Conservation (phyloP, 257 asterid species). For the Scutellaria baicalensis region DNA sequence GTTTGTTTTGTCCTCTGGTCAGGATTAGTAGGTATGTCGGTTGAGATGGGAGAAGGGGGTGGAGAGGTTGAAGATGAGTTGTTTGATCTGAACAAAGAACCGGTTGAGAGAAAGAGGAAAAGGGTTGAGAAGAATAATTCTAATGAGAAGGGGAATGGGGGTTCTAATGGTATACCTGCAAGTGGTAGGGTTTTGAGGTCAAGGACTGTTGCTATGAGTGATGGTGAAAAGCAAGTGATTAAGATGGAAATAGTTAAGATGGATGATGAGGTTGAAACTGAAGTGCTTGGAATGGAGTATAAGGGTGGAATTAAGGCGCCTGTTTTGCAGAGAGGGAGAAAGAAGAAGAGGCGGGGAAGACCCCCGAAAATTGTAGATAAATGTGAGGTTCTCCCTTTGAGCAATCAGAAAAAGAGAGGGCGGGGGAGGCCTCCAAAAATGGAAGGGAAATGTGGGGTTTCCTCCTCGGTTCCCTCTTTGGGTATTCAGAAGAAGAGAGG, state of each 20-base stretch:
- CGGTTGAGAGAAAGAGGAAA: slow-evolving; percentile 40
- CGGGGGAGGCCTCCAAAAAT: slow-evolving; percentile 34
- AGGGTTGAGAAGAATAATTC: slow-evolving; percentile 25
- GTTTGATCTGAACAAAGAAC: slow-evolving; percentile 52
- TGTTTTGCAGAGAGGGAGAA: background rate
- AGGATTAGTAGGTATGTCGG: slow-evolving; percentile 16
- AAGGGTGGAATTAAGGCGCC: slow-evolving; percentile 14
- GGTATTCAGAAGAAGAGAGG: slow-evolving; percentile 1
- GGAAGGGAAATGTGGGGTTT: slow-evolving; percentile 9
- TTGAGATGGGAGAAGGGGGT: slow-evolving; percentile 21
- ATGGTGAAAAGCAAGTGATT: slow-evolving; percentile 34
- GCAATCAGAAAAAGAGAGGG: slow-evolving; percentile 2
- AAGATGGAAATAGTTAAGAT: slow-evolving; percentile 25
- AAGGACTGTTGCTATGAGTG: slow-evolving; percentile 41
- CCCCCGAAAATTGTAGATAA: slow-evolving; percentile 27
- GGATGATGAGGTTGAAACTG: slow-evolving; percentile 5
- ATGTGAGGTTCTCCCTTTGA: slow-evolving; percentile 10
- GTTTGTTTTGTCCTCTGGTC: slow-evolving; percentile 5
- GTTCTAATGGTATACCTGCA: slow-evolving; percentile 24
- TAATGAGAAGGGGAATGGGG: slow-evolving; percentile 15
- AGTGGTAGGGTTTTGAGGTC: slow-evolving; percentile 76
- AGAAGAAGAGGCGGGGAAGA: slow-evolving; percentile 34
- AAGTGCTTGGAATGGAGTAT: background rate
- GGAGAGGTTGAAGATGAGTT: slow-evolving; percentile 30
- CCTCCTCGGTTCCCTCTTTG: background rate